Evolutionary conservation across 1,284 basidiomycete genomes (phyloP), one percentile per base, ranked within the genome.

Genomic region (Flammula alnicola): DNA sequence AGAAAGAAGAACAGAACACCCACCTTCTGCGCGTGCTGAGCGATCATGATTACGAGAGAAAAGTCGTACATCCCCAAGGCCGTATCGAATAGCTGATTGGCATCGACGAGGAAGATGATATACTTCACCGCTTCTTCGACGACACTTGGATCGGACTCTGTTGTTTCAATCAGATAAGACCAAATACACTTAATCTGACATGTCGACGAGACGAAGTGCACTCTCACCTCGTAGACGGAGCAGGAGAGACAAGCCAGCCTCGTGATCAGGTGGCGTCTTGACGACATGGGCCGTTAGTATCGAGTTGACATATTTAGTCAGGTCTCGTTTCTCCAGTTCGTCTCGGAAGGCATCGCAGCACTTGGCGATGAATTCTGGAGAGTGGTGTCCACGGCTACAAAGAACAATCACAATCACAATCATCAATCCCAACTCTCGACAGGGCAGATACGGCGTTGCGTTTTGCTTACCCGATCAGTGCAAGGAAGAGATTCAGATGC

Each of bases 21-120:
- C 33, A 92, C 94, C 80, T 95, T 96, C 68, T 98, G 95, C 27
- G 95, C 92, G 63, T 98, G 91, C 67, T 99, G 97, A 1, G 97
- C 96, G 29, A 99, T 83, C 86, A 99, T 88, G 26, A 99, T 77
- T 2, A 98, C 95, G 2, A 99, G 77, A 17, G 91, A 86, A 71
- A 99, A 98, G 69, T 99, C 94, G 69, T 99, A 99, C 94, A 98
- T 98, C 19, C 97, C 96, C 19, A 99, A 79, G 1, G 97, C 97
- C 4, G 91, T 91, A 65, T 98, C 87, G 72, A 95, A 99, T 2
- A 99, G 79, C 54, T 81, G 82, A 61, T 99, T 87, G 0, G 95
- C 93, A 63, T 98, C 94, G 12, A 94, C 93, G 25, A 99, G 81
- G 78, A 98, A 99, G 67, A 99, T 97, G 67, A 99, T 90, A 64